These are phyloP conservation scores for Candida nanaspora DNA, from an alignment of 805 yeast species.

Conservation along the genomic window DNA sequence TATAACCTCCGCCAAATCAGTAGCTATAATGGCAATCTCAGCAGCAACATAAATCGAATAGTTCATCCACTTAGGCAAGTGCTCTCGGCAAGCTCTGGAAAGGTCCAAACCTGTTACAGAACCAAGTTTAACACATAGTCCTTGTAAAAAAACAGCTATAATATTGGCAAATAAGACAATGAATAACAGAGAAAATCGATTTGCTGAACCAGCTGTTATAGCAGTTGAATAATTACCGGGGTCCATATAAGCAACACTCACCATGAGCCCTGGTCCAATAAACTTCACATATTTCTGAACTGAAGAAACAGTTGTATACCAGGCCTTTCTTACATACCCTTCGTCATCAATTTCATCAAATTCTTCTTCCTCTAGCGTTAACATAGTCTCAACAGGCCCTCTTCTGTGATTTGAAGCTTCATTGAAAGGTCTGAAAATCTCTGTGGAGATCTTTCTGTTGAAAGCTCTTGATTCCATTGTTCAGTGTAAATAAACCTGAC, in stretches of 20 bases:
- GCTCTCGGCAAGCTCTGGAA: conserved; percentile 35
- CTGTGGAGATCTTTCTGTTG: no score
- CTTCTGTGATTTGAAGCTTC: no score
- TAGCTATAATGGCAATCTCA: conserved; percentile 42
- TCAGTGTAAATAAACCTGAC: no score
- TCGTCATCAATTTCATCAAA: neutral
- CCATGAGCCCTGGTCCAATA: conserved; percentile 42
- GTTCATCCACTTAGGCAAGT: conserved; percentile 34
- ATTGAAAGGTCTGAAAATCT: no score
- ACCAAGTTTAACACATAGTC: conserved; percentile 38
- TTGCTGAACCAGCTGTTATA: conserved; percentile 39
- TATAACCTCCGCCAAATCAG: conserved; percentile 47
- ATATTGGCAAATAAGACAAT: conserved; percentile 35
- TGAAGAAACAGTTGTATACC: neutral
- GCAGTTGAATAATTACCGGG: conserved; percentile 48
- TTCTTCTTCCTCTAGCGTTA: no score
- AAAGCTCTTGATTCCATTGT: no score
- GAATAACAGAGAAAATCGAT: conserved; percentile 34
- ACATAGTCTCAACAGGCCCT: no score
- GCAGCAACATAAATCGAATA: conserved; percentile 33
- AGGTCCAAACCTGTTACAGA: conserved; percentile 43
- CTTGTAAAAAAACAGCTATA: conserved; percentile 40
- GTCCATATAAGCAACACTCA: conserved; percentile 44
- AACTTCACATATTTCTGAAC: conserved; percentile 26
- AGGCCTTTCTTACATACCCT: neutral